These are phyloP conservation scores for Metarhizium anisopliae DNA, from an alignment of 2,329 filamentous ascomycete genomes.

Conservation along the genomic window DNA sequence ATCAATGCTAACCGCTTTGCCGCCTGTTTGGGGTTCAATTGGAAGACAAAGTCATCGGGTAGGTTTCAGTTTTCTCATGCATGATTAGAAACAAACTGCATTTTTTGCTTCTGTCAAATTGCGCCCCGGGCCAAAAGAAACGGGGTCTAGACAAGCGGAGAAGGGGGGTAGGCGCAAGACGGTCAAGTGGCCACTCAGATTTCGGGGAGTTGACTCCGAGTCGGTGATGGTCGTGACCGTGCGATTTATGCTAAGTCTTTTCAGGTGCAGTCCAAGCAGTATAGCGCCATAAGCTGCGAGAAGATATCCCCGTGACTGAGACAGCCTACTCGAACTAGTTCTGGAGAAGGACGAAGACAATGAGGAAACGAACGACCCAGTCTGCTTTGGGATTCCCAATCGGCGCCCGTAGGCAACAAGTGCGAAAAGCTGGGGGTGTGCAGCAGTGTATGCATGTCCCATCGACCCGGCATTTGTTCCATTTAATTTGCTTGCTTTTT, in stretches of 20 bases:
- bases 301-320: neutral
- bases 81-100: neutral
- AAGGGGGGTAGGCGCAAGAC: neutral
- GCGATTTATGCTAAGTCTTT: neutral
- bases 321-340: neutral
- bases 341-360: neutral
- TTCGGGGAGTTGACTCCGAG: neutral
- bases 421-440: neutral
- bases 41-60: neutral
- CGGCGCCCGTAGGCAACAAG: too few relatives aligned
- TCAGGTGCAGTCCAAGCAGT: neutral
- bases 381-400: too few relatives aligned
- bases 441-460: neutral
- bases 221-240: neutral
- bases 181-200: neutral
- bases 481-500: neutral
- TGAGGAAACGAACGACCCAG: too few relatives aligned
- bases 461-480: neutral
- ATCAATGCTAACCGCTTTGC: neutral
- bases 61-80: neutral
- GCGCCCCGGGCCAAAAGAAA: neutral
- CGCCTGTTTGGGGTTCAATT: neutral
- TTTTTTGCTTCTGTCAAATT: neutral
- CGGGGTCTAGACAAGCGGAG: neutral
- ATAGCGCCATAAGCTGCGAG: neutral